A percentile compares a stretch with the other conserved stretches of the same genome.
Conservation (phyloP, 2,329 filamentous ascomycete genomes). For the Talaromyces sp. region DNA sequence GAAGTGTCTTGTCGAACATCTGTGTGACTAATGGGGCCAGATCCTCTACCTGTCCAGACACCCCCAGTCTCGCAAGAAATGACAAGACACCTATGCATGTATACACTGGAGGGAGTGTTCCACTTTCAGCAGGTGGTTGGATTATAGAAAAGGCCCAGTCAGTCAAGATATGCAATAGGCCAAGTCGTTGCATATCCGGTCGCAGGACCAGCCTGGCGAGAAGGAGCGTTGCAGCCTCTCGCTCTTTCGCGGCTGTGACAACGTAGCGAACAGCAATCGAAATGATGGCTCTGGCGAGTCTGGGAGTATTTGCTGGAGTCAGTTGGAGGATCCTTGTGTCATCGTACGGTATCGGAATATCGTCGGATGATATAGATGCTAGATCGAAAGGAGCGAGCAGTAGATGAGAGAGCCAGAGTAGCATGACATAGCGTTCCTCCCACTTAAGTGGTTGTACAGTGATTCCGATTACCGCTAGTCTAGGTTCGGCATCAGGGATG, state of each 20-base stretch:
- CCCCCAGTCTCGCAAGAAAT: conserved; percentile 71
- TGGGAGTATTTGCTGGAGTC: conserved; percentile 61
- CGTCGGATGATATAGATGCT: conserved; percentile 67
- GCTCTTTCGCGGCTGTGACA: conserved; percentile 74
- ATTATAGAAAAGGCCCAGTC: conserved; percentile 67
- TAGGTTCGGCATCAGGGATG: conserved; percentile 19
- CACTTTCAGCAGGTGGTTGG: conserved; percentile 34
- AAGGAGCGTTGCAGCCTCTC: conserved; percentile 78
- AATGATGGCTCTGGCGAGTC: conserved; percentile 66
- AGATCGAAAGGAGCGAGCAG: conserved; percentile 87
- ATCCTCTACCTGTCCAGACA: conserved; percentile 68
- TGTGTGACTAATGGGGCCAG: conserved; percentile 62
- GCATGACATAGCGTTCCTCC: conserved; percentile 83
- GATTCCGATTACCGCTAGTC: conserved; percentile 19
- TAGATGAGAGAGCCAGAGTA: conserved; percentile 83
- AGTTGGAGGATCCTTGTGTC: conserved; percentile 29
- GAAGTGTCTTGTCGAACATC: conserved; percentile 64
- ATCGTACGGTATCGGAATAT: conserved; percentile 35
- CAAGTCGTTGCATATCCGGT: conserved; percentile 78
- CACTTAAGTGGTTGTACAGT: conserved; percentile 57
- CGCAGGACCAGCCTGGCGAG: conserved; percentile 79
- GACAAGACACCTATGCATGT: conserved; percentile 73
- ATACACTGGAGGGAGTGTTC: conserved; percentile 55
- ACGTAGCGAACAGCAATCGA: conserved; percentile 69
- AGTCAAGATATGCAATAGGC: conserved; percentile 65